Conservation (phyloP, 257 asterid species). For the Plantago major region DNA sequence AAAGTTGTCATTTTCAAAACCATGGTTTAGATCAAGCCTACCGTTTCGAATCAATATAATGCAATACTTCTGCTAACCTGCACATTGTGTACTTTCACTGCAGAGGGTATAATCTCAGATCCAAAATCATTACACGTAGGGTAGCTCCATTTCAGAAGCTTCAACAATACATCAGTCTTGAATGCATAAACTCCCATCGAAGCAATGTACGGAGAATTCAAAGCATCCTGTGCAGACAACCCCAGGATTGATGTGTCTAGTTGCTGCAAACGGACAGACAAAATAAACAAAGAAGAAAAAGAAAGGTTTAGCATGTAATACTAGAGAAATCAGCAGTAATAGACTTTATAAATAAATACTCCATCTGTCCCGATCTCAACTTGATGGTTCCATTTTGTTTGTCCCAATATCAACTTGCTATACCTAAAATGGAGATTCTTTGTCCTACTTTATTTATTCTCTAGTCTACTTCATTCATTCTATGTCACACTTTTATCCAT, state of each 20-base stretch:
- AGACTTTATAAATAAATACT: not conserved
- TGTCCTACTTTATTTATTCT: too few species aligned
- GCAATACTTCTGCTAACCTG: slow-evolving; percentile 41
- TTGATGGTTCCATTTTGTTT: too few species aligned
- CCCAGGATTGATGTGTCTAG: slow-evolving; percentile 76
- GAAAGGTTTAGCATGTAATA: not conserved
- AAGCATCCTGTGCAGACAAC: slow-evolving; percentile 58
- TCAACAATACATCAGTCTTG: slow-evolving; percentile 64
- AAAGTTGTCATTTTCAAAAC: not conserved
- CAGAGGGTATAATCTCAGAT: slow-evolving; percentile 85
- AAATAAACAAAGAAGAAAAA: not conserved
- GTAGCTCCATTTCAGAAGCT: slow-evolving; percentile 62
- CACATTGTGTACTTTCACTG: slow-evolving; percentile 65
- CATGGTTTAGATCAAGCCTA: not conserved
- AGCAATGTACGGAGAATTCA: slow-evolving; percentile 67
- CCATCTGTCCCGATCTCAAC: too few species aligned
- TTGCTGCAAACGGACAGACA: slow-evolving; percentile 53
- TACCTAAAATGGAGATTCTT: too few species aligned
- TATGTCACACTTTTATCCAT: too few species aligned
- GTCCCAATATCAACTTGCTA: too few species aligned
- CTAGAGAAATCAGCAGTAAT: not conserved
- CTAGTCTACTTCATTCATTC: too few species aligned
- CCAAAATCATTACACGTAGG: slow-evolving; percentile 90
- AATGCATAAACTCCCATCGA: slow-evolving; percentile 97
- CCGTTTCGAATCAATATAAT: not conserved